Evolutionary conservation across 441 rosid genomes (phyloP).

Genomic region (Pelargonium cotyledonis): DNA sequence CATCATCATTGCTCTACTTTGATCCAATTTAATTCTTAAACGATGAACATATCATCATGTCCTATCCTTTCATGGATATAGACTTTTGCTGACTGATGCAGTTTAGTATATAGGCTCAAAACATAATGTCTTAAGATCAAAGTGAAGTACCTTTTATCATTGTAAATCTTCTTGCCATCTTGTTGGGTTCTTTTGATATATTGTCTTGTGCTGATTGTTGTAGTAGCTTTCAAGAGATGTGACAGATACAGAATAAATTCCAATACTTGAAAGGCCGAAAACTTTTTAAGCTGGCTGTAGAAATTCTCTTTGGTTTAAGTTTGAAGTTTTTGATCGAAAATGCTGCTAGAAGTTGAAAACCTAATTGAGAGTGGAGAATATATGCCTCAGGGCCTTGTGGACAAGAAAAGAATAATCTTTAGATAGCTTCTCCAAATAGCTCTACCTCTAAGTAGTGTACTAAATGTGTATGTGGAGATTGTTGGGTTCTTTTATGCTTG

Average conservation of each 20-base stretch:
- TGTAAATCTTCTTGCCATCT: background rate
- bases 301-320: background rate
- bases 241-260: background rate
- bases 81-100: background rate
- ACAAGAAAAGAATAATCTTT: background rate
- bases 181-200: background rate
- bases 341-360: background rate
- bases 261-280: background rate
- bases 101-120: background rate
- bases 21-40: too few relatives aligned
- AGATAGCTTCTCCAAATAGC: background rate
- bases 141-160: background rate
- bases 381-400: background rate
- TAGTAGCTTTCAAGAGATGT: background rate
- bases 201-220: background rate
- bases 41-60: background rate
- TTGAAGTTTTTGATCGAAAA: background rate
- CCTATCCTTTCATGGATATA: background rate
- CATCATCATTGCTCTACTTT: background rate
- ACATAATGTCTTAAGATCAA: background rate
- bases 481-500: background rate
- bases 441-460: background rate
- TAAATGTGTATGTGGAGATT: background rate
- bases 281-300: background rate
- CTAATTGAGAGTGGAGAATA: background rate